phyloP scores from a whole-genome alignment of 73 alveolate species.

The Stentor roeselii region DNA sequence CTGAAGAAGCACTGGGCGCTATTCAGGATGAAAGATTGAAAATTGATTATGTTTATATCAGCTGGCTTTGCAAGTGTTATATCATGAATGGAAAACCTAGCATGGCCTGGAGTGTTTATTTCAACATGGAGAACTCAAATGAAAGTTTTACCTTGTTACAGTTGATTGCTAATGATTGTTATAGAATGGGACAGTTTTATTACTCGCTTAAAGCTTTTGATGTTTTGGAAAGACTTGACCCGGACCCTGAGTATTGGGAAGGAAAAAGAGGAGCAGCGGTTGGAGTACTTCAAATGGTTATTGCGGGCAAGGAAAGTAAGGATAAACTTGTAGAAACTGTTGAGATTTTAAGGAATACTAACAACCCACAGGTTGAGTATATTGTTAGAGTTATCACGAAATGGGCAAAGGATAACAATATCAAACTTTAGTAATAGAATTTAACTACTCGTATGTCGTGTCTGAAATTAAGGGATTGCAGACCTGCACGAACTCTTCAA shows the following conservation, averaged over 20 bases:
- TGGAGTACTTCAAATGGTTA: slow-evolving; percentile 87
- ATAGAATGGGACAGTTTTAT: slow-evolving; percentile 98
- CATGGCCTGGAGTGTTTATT: slow-evolving; percentile 63
- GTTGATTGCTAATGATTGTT: slow-evolving; percentile 97
- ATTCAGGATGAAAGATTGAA: slow-evolving; percentile 76
- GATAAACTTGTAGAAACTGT: slow-evolving; percentile 77
- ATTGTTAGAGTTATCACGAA: slow-evolving; percentile 81
- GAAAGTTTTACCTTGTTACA: slow-evolving; percentile 86
- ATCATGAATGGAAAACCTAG: slow-evolving; percentile 93
- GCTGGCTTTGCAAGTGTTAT: slow-evolving; percentile 93
- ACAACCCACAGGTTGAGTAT: slow-evolving; percentile 85
- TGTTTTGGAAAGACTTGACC: slow-evolving; percentile 95
- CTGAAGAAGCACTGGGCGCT: slow-evolving; percentile 81
- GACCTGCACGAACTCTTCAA: slow-evolving; percentile 61
- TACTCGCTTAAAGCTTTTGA: slow-evolving; percentile 96
- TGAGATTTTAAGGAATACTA: slow-evolving; percentile 74
- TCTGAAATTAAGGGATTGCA: too few species aligned
- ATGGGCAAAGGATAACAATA: slow-evolving; percentile 91
- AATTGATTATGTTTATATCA: slow-evolving; percentile 61
- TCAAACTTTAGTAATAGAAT: slow-evolving; percentile 42
- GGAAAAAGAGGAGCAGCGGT: slow-evolving; percentile 89
- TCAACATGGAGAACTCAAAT: slow-evolving; percentile 92
- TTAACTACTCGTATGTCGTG: too few species aligned
- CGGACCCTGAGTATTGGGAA: slow-evolving; percentile 96
- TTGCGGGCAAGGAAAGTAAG: slow-evolving; percentile 77